These are phyloP conservation scores for Clarireedia homoeocarpa DNA, from an alignment of 2,329 filamentous ascomycete genomes.

Conservation along the genomic window DNA sequence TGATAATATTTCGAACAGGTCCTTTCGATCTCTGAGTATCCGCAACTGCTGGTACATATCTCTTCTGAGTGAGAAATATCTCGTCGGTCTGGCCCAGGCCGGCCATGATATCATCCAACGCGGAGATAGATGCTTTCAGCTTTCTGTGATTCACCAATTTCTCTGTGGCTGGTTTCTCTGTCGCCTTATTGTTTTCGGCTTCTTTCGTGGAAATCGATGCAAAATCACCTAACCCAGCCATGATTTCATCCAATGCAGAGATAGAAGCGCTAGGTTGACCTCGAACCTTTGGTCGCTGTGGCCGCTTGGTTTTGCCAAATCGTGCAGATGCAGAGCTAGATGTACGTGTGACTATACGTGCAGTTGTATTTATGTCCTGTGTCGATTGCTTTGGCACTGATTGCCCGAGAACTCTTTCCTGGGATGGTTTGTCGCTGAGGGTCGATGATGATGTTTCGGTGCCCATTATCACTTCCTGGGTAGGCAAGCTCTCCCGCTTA, in stretches of 20 bases:
- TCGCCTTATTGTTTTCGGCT: background rate
- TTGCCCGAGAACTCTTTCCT: background rate
- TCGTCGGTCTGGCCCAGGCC: background rate
- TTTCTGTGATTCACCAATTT: background rate
- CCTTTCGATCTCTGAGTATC: background rate
- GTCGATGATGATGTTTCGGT: too few species aligned
- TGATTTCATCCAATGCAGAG: conserved; percentile 9
- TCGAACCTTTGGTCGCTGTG: background rate
- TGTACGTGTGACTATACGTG: background rate
- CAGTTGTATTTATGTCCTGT: background rate
- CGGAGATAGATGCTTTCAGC: background rate
- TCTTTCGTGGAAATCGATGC: background rate
- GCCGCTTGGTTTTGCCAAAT: background rate
- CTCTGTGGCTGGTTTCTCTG: background rate
- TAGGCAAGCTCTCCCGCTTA: too few species aligned
- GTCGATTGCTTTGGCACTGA: background rate
- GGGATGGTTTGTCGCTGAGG: too few species aligned
- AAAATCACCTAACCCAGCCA: conserved; percentile 5
- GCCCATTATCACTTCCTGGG: too few species aligned
- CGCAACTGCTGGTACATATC: background rate
- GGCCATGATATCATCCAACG: conserved; percentile 10
- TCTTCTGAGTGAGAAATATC: background rate
- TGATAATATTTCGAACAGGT: background rate
- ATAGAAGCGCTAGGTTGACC: background rate
- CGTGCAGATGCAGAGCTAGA: background rate